Conservation (phyloP, 2,329 filamentous ascomycete species). For the Malbranchea zuffiana region DNA sequence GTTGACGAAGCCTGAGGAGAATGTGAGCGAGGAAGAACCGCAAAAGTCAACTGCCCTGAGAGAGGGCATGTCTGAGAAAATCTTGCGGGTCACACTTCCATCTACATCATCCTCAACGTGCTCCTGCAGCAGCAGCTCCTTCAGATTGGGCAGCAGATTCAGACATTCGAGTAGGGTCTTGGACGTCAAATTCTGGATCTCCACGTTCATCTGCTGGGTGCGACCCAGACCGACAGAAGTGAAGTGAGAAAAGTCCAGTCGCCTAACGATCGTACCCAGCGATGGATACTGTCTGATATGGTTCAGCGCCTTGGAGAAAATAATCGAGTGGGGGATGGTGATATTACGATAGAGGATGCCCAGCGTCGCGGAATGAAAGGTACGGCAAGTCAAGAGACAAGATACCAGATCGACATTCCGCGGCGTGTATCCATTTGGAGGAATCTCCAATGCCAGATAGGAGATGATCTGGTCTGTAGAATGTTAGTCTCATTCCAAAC, state of each 20-base stretch:
- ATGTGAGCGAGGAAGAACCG: conserved; percentile 57
- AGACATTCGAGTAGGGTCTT: conserved; percentile 62
- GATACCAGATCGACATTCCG: conserved; percentile 71
- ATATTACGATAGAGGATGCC: conserved; percentile 67
- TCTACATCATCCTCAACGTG: conserved; percentile 68
- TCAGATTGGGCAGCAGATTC: conserved; percentile 58
- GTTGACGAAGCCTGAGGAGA: conserved; percentile 54
- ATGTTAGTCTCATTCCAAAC: conserved; percentile 7
- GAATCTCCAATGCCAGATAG: conserved; percentile 61
- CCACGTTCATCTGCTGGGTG: conserved; percentile 61
- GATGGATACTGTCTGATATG: conserved; percentile 57
- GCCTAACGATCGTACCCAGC: conserved; percentile 63
- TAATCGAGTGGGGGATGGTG: conserved; percentile 70
- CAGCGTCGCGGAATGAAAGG: conserved; percentile 60
- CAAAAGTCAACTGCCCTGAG: conserved; percentile 65
- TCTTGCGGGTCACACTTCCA: conserved; percentile 55
- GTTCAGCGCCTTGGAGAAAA: conserved; percentile 69
- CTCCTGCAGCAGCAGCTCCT: conserved; percentile 70
- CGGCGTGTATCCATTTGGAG: conserved; percentile 61
- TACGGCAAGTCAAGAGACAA: conserved; percentile 63
- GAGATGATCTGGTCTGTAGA: conserved; percentile 59
- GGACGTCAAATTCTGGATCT: conserved; percentile 65
- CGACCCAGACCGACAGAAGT: conserved; percentile 67
- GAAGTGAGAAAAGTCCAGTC: conserved; percentile 77
- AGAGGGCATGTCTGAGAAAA: conserved; percentile 55